phyloP scores from a whole-genome alignment of 139 green algal species.

The Raphidocelis subcapitata region DNA sequence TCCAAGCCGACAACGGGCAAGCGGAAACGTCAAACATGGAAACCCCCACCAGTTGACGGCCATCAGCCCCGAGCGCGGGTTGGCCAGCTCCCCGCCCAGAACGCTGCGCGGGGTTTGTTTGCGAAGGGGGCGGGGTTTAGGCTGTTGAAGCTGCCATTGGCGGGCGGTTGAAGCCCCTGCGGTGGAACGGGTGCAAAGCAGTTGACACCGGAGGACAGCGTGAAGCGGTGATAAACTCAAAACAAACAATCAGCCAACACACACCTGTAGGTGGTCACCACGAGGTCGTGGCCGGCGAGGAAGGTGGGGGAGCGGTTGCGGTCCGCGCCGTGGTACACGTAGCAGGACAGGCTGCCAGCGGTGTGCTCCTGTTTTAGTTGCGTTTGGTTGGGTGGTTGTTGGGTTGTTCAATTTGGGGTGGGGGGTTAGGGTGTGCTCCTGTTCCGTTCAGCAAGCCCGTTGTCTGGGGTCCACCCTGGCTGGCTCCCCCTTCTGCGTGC shows the following conservation, averaged over 20 bases:
- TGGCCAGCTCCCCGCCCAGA: no score
- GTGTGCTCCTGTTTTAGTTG: constrained; percentile 73
- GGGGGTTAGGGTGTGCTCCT: no score
- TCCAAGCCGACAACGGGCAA: background rate
- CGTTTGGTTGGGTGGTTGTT: no score
- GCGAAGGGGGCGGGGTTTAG: no score
- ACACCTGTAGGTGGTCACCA: constrained; percentile 59
- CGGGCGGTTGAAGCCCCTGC: no score
- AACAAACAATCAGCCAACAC: background rate
- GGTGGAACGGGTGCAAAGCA: no score
- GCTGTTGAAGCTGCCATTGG: no score
- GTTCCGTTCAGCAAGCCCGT: no score
- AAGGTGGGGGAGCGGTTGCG: constrained; percentile 32
- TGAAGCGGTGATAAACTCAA: background rate
- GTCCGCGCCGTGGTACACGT: constrained; percentile 41
- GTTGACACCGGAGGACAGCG: background rate
- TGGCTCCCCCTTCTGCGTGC: no score
- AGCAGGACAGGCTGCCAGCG: constrained; percentile 35
- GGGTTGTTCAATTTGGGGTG: no score
- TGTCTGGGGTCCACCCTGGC: no score
- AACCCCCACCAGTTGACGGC: background rate
- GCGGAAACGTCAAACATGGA: background rate
- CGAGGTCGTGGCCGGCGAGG: constrained; percentile 59
- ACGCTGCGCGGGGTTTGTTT: no score
- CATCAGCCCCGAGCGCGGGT: background rate